Evolutionary conservation across 441 rosid genomes (phyloP).

Genomic region (Syzygium syzygioides): DNA sequence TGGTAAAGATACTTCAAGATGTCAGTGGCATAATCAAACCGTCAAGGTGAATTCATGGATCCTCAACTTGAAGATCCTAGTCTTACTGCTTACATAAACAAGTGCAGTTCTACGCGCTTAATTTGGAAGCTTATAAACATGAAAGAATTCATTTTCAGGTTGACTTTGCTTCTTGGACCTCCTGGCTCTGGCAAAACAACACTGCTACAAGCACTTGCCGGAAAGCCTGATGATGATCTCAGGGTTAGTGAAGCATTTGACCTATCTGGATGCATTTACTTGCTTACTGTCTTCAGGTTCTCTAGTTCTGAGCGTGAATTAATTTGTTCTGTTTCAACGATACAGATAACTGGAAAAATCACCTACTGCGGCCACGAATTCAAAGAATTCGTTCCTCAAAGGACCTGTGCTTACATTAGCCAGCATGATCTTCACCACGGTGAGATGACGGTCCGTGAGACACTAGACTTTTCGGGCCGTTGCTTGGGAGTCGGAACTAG

Average conservation of each 20-base stretch:
- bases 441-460: conserved; percentile 93
- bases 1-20: conserved; percentile 54
- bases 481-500: conserved; percentile 89
- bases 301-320: not conserved
- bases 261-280: not conserved
- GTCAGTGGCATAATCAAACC: conserved; percentile 69
- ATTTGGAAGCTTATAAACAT: not conserved
- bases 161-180: conserved; percentile 15
- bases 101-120: not conserved
- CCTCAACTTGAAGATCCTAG: not conserved
- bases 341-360: conserved; percentile 21
- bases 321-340: not conserved
- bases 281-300: not conserved
- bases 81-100: not conserved
- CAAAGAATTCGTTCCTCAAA: conserved; percentile 75
- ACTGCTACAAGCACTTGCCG: conserved; percentile 31
- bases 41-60: conserved; percentile 44
- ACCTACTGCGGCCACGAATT: conserved; percentile 87
- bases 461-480: conserved; percentile 79
- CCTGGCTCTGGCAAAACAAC: conserved; percentile 35
- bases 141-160: not conserved
- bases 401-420: conserved; percentile 88
- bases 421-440: conserved; percentile 87
- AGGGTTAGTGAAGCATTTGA: conserved; percentile 19
- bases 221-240: conserved; percentile 21